phyloP scores from a whole-genome alignment of 2,329 filamentous ascomycete genomes.

The Paramyrothecium roridum region DNA sequence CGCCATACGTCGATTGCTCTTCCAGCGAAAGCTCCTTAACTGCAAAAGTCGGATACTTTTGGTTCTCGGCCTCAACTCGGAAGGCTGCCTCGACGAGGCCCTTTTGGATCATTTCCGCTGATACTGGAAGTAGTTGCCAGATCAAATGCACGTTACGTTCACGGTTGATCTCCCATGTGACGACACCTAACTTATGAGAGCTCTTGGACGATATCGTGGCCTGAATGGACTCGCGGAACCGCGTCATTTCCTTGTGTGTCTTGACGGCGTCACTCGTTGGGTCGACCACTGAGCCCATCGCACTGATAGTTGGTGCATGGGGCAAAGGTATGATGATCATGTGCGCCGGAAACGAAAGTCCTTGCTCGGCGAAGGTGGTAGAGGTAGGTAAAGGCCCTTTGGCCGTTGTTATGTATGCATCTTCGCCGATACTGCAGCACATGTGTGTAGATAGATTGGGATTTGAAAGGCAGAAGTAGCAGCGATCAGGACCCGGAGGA shows the following conservation, averaged over 20 bases:
- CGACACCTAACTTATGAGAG: constrained; percentile 65
- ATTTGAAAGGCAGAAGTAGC: constrained; percentile 95
- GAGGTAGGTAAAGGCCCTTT: constrained; percentile 81
- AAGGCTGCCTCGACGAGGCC: constrained; percentile 86
- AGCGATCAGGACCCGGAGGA: constrained; percentile 70
- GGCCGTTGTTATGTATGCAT: constrained; percentile 84
- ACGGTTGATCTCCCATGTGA: constrained; percentile 92
- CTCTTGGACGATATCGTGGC: constrained; percentile 65
- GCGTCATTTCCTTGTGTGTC: constrained; percentile 77
- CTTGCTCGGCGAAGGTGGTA: constrained; percentile 60
- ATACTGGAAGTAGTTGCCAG: constrained; percentile 87
- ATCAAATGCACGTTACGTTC: constrained; percentile 80
- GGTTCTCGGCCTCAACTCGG: constrained; percentile 80
- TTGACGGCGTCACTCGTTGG: constrained; percentile 52
- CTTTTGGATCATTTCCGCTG: constrained; percentile 62
- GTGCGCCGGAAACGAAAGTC: constrained; percentile 76
- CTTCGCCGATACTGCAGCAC: constrained; percentile 82
- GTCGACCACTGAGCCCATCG: constrained; percentile 55
- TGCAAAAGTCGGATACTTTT: constrained; percentile 49
- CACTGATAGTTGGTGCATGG: constrained; percentile 72
- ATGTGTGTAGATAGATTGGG: constrained; percentile 81
- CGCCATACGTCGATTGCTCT: constrained; percentile 43
- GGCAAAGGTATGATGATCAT: constrained; percentile 87
- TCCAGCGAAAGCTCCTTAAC: constrained; percentile 47
- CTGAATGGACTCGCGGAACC: constrained; percentile 74